A percentile compares a stretch with the other conserved stretches of the same genome.
Evolutionary conservation across 2,329 filamentous ascomycete genomes (phyloP).

Genomic region (Calonectria crousiana): DNA sequence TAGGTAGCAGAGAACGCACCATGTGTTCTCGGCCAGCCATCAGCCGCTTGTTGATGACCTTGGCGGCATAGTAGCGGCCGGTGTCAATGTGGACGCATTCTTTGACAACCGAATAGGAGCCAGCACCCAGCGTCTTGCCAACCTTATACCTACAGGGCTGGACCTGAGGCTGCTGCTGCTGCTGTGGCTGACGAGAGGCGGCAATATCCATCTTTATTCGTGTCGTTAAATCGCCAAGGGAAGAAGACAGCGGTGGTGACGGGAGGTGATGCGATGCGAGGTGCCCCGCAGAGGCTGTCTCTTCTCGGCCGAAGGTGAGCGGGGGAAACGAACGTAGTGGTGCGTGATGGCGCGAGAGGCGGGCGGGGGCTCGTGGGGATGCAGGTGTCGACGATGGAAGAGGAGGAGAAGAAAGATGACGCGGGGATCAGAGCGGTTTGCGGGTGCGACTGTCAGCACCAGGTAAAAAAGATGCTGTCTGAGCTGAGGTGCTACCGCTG

Average conservation of each 20-base stretch:
- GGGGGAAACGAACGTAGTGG: not conserved
- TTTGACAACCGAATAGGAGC: slow-evolving; percentile 98
- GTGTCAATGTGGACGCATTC: slow-evolving; percentile 99
- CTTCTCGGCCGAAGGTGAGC: slow-evolving; percentile 2
- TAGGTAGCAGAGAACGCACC: slow-evolving; percentile 65
- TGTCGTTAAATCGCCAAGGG: slow-evolving; percentile 8
- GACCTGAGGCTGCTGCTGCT: slow-evolving; percentile 68
- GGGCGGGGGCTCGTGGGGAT: not conserved
- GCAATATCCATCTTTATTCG: slow-evolving; percentile 38
- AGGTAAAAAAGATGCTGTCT: slow-evolving; percentile 12
- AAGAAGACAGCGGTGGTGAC: slow-evolving; percentile 25
- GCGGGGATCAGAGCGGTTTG: slow-evolving; percentile 1
- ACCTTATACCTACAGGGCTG: slow-evolving; percentile 99
- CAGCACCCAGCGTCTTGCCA: slow-evolving; percentile 95
- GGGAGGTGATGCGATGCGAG: slow-evolving; percentile 21
- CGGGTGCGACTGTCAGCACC: slow-evolving; percentile 18
- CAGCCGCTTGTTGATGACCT: slow-evolving; percentile 98
- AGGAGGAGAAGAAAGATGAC: slow-evolving; percentile 4
- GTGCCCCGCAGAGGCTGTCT: slow-evolving; percentile 25
- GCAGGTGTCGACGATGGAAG: not conserved
- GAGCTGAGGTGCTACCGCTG: slow-evolving; percentile 7
- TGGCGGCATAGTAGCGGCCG: slow-evolving; percentile 96
- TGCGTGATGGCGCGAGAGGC: not conserved
- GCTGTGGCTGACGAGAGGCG: slow-evolving; percentile 44
- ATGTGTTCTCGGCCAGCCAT: slow-evolving; percentile 99